Base-by-base conservation (phyloP, 345 rosid species). In the Salix brachista region DNA sequence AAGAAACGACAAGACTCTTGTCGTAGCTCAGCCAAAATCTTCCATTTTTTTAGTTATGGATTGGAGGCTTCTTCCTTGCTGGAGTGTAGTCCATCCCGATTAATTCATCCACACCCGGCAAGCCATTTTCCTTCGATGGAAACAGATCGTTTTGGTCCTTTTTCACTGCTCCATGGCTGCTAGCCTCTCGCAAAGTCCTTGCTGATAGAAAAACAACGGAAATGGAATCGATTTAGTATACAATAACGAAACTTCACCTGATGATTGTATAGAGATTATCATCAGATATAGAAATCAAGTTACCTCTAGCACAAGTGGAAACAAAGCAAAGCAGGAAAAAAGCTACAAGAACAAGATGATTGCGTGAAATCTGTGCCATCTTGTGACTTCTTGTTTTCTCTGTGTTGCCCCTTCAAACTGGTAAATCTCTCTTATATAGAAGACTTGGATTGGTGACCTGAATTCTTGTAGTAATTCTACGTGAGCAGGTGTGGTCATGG, bases 31-130 rank as follows among this genome's bases (percentile, higher is more conserved):
- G 37, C 75, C 74, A 79, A 71, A 77, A 52, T 30, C 73, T 62
- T 32, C n/a, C 42, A 26, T 75, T 10, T 56, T 68, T 75, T 65
- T 75, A 86, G 75, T 90, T 90, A 75, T 90, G 94, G 65, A 88
- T 88, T 28, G 94, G 94, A 70, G 94, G 89, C 79, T 79, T 90
- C 73, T 79, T 87, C 74, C 75, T 86, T 1, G 91, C 91, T 2
- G 90, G 90, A 56, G 88, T 86, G 77, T 90, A 90, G 71, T 90
- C 94, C 86, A 85, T 81, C 30, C 81, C 74, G 2, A 69, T 75
- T 56, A 90, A 54, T 7, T 87, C 92, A 25, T 86, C 85, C 6
- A 23, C 78, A 12, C 28, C 76, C 0, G 78, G 65, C 13, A 37
- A 16, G 16, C 39, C 84, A 19, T 81, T 78, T 25, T 65, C 86